Percentiles rank a stretch among this genome's conserved stretches.
Conservation (phyloP, 768 basidiomycete genomes). For the Tulasnella sp. region DNA sequence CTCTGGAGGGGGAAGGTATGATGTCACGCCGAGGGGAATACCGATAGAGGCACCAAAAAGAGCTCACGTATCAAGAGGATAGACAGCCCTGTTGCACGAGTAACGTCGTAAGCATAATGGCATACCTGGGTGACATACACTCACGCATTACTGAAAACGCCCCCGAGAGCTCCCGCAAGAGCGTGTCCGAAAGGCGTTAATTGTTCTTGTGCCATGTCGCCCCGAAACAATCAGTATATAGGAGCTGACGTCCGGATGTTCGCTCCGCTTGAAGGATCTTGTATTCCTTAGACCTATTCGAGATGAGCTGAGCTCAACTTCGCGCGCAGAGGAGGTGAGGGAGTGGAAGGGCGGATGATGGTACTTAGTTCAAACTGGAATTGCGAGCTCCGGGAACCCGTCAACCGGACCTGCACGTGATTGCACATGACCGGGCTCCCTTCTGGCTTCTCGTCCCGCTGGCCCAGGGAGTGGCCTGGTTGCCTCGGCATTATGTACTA, state of each 20-base stretch:
- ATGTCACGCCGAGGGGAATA: background rate
- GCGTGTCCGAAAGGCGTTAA: conserved; percentile 85
- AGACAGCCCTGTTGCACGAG: conserved; percentile 59
- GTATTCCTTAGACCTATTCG: background rate
- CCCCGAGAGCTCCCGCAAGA: conserved; percentile 86
- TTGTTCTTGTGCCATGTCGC: conserved; percentile 30
- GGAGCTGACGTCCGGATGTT: background rate
- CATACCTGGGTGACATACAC: conserved; percentile 31
- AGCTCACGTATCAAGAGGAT: conserved; percentile 88
- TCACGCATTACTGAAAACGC: conserved; percentile 87
- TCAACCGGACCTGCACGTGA: background rate
- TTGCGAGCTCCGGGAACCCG: background rate
- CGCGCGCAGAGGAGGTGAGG: background rate
- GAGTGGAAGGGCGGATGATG: background rate
- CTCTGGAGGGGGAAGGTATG: conserved; percentile 39
- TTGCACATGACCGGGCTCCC: background rate
- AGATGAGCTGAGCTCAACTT: background rate
- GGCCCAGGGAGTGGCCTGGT: background rate
- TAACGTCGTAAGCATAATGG: background rate
- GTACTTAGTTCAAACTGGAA: background rate
- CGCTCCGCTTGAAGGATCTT: background rate
- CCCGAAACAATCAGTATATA: background rate
- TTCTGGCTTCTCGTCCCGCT: background rate
- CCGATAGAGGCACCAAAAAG: background rate
- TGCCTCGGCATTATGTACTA: no score